A percentile compares a stretch with the other conserved stretches of the same genome.
Conservation (phyloP, 345 rosid genomes). For the Euphorbia tirucalli region DNA sequence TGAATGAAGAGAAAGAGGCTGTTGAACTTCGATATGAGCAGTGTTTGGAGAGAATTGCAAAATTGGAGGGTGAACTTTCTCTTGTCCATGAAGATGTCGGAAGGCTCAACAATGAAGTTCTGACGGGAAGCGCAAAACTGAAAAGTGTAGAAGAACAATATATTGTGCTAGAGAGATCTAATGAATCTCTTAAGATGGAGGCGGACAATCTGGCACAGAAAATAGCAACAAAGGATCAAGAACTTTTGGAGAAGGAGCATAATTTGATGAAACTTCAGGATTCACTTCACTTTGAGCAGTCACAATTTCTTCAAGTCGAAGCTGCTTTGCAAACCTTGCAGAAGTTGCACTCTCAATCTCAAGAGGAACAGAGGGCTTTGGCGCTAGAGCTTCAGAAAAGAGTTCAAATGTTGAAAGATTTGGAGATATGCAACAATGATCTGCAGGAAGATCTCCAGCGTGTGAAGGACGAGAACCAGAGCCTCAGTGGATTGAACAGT, state of each 20-base stretch:
- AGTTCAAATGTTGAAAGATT: conserved; percentile 30
- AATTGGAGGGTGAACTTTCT: conserved; percentile 24
- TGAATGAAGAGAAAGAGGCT: conserved; percentile 26
- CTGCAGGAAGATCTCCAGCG: conserved; percentile 55
- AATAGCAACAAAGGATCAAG: conserved; percentile 54
- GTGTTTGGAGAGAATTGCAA: conserved; percentile 24
- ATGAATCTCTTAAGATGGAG: conserved; percentile 37
- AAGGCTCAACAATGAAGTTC: conserved; percentile 24
- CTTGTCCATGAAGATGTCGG: conserved; percentile 28
- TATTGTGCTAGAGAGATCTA: conserved; percentile 55
- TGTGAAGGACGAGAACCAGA: conserved; percentile 36
- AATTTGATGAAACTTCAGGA: conserved; percentile 28
- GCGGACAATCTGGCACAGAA: conserved; percentile 24
- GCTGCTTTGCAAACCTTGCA: conserved; percentile 44
- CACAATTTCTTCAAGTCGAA: conserved; percentile 60
- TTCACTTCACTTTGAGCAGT: conserved; percentile 55
- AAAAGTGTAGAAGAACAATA: conserved; percentile 23
- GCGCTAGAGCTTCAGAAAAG: conserved; percentile 23
- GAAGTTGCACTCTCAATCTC: conserved; percentile 33
- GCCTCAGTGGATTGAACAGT: conserved; percentile 36
- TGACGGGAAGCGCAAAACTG: conserved; percentile 20
- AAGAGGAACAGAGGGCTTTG: conserved; percentile 36
- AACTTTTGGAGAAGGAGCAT: conserved; percentile 57
- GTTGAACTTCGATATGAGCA: conserved; percentile 23
- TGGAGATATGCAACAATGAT: conserved; percentile 29